Evolutionary conservation across 768 basidiomycete species (phyloP), one percentile per base, ranked within the genome.

Genomic region (Podaxis rugospora): DNA sequence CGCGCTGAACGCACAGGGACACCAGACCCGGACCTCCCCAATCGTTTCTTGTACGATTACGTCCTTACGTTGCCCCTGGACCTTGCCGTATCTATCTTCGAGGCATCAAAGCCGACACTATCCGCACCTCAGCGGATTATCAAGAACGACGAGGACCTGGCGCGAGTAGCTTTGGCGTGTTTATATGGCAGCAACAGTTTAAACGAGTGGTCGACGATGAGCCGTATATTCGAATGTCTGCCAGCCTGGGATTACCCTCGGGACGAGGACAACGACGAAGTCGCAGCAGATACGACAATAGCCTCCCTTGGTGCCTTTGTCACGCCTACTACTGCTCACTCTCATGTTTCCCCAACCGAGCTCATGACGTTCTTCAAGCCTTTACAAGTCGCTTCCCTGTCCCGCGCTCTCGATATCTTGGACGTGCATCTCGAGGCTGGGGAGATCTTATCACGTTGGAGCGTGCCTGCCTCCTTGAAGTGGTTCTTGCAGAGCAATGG

Each of bases 341-440:
- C 82, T 13, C 74, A 71, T 42, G 83, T 76, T 68, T 84, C 83
- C 10, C 77, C 95, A 2, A 75, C 81, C 7, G 92, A 95, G 62
- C 77, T 98, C 5, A 77, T 90, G 61, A 65, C 88, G 1, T 95
- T 95, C 76, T 95, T 97, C 78, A 80, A 83, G 59, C 89, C 92
- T 1, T 79, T 98, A 4, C 86, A 90, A 0, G 73, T 88, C 18
- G 73, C 84, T 2, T 85, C 90, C 0, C 78, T 98, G 6, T 95
- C 95, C 0, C 83, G 84, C 55, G 86, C 88, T 5, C 83, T 99
- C 42, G 96, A 99, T 70, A 85, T 94, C 54, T 81, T 98, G 55
- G 96, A 98, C 72, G 84, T 96, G 1, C 96, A 98, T 71, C 82
- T 99, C 11, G 93, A 97, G 68, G 90, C 91, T 0, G 95, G 93